Conservation (phyloP, 2,329 filamentous ascomycete genomes). For the Endoconidiophora polonica region DNA sequence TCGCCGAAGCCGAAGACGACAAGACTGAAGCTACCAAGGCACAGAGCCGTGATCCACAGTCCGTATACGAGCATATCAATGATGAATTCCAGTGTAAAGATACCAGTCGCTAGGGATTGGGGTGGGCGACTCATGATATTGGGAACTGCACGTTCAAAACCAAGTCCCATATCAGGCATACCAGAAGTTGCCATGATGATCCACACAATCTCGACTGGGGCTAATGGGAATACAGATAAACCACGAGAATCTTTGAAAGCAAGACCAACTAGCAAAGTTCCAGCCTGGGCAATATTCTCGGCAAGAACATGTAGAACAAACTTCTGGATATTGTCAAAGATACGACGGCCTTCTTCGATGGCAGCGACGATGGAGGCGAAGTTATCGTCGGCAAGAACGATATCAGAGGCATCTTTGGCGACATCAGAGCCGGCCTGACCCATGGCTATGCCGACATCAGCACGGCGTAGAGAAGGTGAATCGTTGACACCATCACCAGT, state of each 20-base stretch:
- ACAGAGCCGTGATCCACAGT: constrained; percentile 49
- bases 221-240: constrained; percentile 55
- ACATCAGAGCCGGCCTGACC: constrained; percentile 45
- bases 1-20: constrained; percentile 47
- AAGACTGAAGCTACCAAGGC: constrained; percentile 44
- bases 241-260: constrained; percentile 49
- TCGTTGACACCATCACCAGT: constrained; percentile 64
- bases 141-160: constrained; percentile 52
- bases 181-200: constrained; percentile 67
- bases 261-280: constrained; percentile 52
- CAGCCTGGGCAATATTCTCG: constrained; percentile 55
- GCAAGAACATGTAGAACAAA: constrained; percentile 55
- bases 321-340: constrained; percentile 63
- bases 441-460: constrained; percentile 59
- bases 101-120: constrained; percentile 41
- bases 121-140: constrained; percentile 55
- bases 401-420: constrained; percentile 47
- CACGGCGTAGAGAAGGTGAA: constrained; percentile 49
- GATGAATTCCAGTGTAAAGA: constrained; percentile 50
- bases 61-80: constrained; percentile 53
- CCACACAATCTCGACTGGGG: constrained; percentile 65
- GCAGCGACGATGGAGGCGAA: constrained; percentile 56
- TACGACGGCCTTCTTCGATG: constrained; percentile 53
- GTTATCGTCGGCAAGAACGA: constrained; percentile 57
- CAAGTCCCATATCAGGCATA: constrained; percentile 61